Conservation (phyloP, 371 early-diverging fungal species). For the Mucor velutinosus region DNA sequence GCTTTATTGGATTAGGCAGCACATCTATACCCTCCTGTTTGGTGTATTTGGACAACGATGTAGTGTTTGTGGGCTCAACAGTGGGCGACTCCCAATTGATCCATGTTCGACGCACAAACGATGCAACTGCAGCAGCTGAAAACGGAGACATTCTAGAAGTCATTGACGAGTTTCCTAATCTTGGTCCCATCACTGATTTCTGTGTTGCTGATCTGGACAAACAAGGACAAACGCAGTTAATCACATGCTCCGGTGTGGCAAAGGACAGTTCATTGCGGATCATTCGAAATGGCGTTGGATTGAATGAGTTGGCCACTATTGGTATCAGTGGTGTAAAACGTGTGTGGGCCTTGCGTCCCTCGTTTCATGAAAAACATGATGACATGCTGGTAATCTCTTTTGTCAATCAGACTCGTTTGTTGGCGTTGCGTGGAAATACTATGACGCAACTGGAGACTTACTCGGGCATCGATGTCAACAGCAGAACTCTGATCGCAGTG, state of each 20-base stretch:
- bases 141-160: slow-evolving; percentile 35
- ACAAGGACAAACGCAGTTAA: slow-evolving; percentile 75
- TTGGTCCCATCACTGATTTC: slow-evolving; percentile 89
- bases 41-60: slow-evolving; percentile 74
- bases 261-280: slow-evolving; percentile 80
- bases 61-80: slow-evolving; percentile 84
- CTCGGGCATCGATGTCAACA: slow-evolving; percentile 41
- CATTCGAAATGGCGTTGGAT: slow-evolving; percentile 90
- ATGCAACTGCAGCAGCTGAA: slow-evolving; percentile 11
- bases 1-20: slow-evolving; percentile 31
- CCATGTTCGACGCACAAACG: slow-evolving; percentile 44
- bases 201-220: slow-evolving; percentile 81
- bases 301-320: slow-evolving; percentile 70
- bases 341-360: slow-evolving; percentile 71
- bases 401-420: slow-evolving; percentile 42
- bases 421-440: slow-evolving; percentile 34
- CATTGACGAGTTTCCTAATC: slow-evolving; percentile 69
- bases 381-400: slow-evolving; percentile 65
- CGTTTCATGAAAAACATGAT: slow-evolving; percentile 42
- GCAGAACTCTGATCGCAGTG: slow-evolving; percentile 38
- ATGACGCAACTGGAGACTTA: slow-evolving; percentile 33
- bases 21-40: slow-evolving; percentile 72
- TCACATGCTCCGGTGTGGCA: slow-evolving; percentile 85
- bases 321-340: slow-evolving; percentile 73
- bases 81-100: slow-evolving; percentile 86